phyloP scores from a whole-genome alignment of 768 basidiomycete genomes.

The Dictyophora rubrovolvata region DNA sequence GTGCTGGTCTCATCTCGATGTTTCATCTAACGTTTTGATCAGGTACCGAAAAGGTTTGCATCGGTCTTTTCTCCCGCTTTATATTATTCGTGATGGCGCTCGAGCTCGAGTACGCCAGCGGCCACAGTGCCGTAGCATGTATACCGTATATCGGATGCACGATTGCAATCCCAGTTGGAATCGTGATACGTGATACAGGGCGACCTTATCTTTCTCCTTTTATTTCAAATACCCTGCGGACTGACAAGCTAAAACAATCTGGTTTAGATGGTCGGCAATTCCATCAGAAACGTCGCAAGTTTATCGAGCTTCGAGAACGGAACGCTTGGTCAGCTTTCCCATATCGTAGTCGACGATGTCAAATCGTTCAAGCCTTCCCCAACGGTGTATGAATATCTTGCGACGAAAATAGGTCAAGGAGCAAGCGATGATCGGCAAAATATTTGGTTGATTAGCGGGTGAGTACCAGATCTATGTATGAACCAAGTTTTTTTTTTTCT shows the following conservation, averaged over 20 bases:
- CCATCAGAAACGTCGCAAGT: slow-evolving; percentile 10
- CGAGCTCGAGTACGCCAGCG: too few relatives aligned
- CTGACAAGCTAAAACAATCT: neutral
- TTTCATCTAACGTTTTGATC: neutral
- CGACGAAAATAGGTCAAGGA: slow-evolving; percentile 10
- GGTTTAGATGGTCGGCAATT: slow-evolving; percentile 18
- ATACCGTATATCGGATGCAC: too few relatives aligned
- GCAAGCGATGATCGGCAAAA: slow-evolving; percentile 3
- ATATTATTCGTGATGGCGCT: neutral
- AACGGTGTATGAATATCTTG: slow-evolving; percentile 18
- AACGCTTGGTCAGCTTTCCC: neutral
- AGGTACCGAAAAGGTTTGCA: slow-evolving; percentile 10
- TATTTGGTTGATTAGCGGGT: slow-evolving; percentile 26
- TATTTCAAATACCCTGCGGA: neutral
- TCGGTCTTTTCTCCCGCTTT: neutral
- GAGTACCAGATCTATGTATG: slow-evolving; percentile 1
- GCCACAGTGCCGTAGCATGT: too few relatives aligned
- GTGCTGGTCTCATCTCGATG: neutral
- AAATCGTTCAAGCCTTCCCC: slow-evolving; percentile 19
- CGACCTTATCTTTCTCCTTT: neutral
- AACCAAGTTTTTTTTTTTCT: neutral
- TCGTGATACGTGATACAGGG: neutral
- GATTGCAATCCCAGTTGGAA: neutral
- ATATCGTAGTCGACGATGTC: slow-evolving; percentile 15
- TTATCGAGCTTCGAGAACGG: neutral